Base-by-base conservation (phyloP, 2,329 filamentous ascomycete species). In the Neobulgaria alba region DNA sequence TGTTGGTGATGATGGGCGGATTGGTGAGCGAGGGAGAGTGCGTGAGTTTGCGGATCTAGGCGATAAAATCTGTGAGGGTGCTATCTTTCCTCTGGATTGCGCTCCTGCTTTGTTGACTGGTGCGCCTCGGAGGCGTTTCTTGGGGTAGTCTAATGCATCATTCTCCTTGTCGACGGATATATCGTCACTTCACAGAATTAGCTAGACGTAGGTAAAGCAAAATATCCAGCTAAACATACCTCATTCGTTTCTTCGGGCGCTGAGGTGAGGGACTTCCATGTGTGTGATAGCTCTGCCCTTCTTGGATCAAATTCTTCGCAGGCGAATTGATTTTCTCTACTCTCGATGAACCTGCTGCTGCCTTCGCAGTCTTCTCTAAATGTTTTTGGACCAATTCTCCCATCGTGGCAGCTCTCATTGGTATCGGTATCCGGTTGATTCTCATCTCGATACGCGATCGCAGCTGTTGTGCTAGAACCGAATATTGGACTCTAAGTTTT, bases 391-490 rank as follows among this genome's bases (percentile, higher is more conserved):
- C 61, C 7, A 96, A 69, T 33, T 95, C 89, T 41, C 79, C 79
- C 72, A 98, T 90, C 42, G 77, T 93, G 47, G 78, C 72, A 57
- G 82, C 85, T 45, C 90, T 80, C 48, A 95, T 66, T 12, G 80
- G 73, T 53, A 78, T 75, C 5, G 92, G 92, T 38, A 96, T 92
- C 39, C 92, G 81, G 60, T 95, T 95, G 61, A 96, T 75, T 64
- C 92, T 85, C 66, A 94, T 84, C 63, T 95, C 89, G 38, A 98
- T 82, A 46, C 90, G 82, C 45, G 87, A 81, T 46, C 84, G 77
- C 29, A 96, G 73, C 48, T 85, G 85, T 61, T 90, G 84, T 16
- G 88, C 85, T 63, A 95, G 89, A 8, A 93, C 73, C 44, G 83
- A 82, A 66, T 93, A 95, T 61, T 94, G 88, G 5, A 89, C 83